Base-by-base conservation (phyloP, 2,329 filamentous ascomycete genomes). In the Septoria linicola region DNA sequence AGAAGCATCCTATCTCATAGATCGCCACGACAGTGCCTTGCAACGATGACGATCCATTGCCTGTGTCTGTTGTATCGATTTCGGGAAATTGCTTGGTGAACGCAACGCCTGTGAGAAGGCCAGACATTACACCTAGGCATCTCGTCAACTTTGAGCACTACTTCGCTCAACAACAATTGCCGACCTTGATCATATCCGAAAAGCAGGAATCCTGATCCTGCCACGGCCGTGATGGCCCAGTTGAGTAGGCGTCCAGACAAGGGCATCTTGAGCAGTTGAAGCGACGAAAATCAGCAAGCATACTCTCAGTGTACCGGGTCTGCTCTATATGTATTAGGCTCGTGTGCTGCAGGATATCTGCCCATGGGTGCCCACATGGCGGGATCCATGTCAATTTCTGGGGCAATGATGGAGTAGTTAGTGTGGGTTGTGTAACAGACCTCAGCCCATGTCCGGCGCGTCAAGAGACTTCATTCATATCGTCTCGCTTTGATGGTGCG, bases 1-100 rank as follows among this genome's bases (percentile, higher is more conserved):
- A 66, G 64, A 83, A 82, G 61, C 80, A 82, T 10, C 80, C 80
- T 30, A 82, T 71, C 53, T 82, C 78, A 61, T 82, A 81, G 43
- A 81, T 76, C 1, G 79, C 78, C 0, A 77, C 79, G 8, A 80
- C 76, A 0, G 77, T 57, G 20, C 54, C 57, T 43, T 59, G 57
- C 6, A 59, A 43, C 3, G 54, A 57, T 5, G 53, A 49, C 25
- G 47, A 52, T 17, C 51, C 51, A 16, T 32, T 40, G 13, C 48
- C 53, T 8, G 39, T 48, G 10, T 46, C 36, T 3, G 44, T 54
- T 6, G 54, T 59, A 10, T 57, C 54, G 30, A 59, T 59, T 14
- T 54, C 37, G n/a, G 54, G 56, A 21, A 59, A 59, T 11, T 49
- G 45, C 39, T 49, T 49, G 3, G 48, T 53, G 37, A 54, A 59